Base-by-base conservation (phyloP, 352 stramenopile genomes). In the Globisporangium barbulae region DNA sequence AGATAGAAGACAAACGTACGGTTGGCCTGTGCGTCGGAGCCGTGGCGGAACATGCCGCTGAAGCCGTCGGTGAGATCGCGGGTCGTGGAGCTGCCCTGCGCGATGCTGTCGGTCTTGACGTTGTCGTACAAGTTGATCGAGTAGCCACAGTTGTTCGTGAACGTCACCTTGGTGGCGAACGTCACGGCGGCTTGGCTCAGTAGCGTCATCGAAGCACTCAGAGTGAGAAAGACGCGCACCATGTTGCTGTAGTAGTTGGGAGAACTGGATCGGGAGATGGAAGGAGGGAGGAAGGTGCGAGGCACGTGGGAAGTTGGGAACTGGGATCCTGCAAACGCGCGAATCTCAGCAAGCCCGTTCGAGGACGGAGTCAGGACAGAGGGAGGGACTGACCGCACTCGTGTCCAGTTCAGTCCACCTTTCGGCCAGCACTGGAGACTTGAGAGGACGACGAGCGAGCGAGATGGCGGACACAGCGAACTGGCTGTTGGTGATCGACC, bases 11-110 rank as follows among this genome's bases (percentile, higher is more conserved):
- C 30, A 41, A 15, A 71, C 63, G 64, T 76, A 53, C 45, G 52
- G 21, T 75, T 90, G 9, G 81, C 81, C 28, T 86, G 67, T 8
- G 68, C 53, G 56, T 47, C 58, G 19, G 31, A 53, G 55, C 77
- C 75, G 57, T 89, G 75, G 57, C 82, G 82, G 64, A 89, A 91
- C 79, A 91, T 88, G 65, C 74, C 76, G 50, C 70, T 75, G 48
- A 78, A 88, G 49, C 74, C 77, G 35, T 68, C 61, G 13, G 55
- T 21, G 41, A 90, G 70, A 35, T 72, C 73, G 15, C 72, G 69
- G 30, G 53, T 63, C 5, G 73, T 84, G 19, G 67, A 77, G 54
- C 59, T 66, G 33, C 76, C 76, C 3, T 70, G 7, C 0, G 73
- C 71, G 48, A 90, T 62, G 31, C 55, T 73, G 61, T 83, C 69